A percentile compares a stretch with the other conserved stretches of the same genome.
phyloP scores from a whole-genome alignment of 345 rosid species.

The Eucalyptus fibrosa region DNA sequence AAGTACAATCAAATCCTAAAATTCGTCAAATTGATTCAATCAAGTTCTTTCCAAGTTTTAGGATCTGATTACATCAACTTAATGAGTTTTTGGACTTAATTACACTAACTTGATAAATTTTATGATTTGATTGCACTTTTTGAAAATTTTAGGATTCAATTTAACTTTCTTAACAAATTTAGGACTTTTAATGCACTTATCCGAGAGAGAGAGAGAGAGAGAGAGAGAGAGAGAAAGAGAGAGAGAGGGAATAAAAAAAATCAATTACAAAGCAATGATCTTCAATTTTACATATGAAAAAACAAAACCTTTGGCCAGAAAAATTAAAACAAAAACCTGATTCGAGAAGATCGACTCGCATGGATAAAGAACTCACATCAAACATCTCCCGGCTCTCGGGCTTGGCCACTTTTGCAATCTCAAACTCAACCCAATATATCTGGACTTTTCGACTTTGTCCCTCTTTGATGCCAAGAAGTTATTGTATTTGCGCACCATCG shows the following conservation, averaged over 20 bases:
- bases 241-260: no score
- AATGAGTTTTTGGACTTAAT: no score
- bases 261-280: background rate
- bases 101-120: background rate
- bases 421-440: background rate
- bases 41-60: no score
- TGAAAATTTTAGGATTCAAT: no score
- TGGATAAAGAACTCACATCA: background rate
- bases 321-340: background rate
- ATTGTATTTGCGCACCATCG: background rate
- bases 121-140: rapidly evolving
- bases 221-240: background rate
- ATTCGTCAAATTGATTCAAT: no score
- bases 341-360: background rate
- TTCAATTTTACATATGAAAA: no score
- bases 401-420: background rate
- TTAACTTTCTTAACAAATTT: no score
- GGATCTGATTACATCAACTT: no score
- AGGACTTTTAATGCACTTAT: no score
- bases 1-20: no score
- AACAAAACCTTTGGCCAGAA: background rate
- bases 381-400: background rate
- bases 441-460: background rate
- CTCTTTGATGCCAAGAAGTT: background rate
- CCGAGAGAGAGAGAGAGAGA: background rate